Base-by-base conservation (phyloP, 176 grass and related monocot genomes). In the Oryza longistaminata region DNA sequence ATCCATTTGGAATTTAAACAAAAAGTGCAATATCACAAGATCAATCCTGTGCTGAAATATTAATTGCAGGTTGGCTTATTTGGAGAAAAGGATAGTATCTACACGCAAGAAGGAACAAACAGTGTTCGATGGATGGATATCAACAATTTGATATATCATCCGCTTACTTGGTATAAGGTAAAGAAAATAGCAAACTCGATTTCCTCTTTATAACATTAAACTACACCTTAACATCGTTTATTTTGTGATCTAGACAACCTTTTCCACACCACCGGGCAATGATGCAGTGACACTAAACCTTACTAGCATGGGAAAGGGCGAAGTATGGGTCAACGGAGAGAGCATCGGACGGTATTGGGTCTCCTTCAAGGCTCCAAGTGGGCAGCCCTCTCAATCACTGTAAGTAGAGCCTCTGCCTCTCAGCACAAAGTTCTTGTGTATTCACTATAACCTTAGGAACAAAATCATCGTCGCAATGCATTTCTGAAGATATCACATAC, bases 291-390 rank as follows among this genome's bases (percentile, higher is more conserved):
- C 88, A 81, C 74, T 98, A 85, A 90, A 98, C 66, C 90, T 98
- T 70, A 92, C 89, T 15, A 71, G 93, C 62, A 95, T 98, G 96
- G 84, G 93, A 13, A 98, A 98, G 74, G 93, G 96, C 17, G 89
- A 90, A 61, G 91, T 87, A 62, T 95, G 96, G 96, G 78, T 98
- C 74, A 98, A 98, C 0, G 93, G 96, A n/a, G 87, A 98, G 50
- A 90, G 93, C 80, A 92, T 98, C 1, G 96, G 96, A 4, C 93
- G 96, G 6, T 98, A 95, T 25, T 98, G 96, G 93, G 85, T 91
- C 17, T 83, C 93, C 72, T 90, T 92, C 68, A 72, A 81, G 55
- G 85, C 91, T 88, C 90, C 96, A 26, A 88, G 90, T 9, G 90
- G 92, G 34, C 72, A 94, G 49, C 85, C 92, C 78, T 90, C 92